Evolutionary conservation across 768 basidiomycete species (phyloP), one percentile per base, ranked within the genome.

Genomic region (Suillus weaverae): DNA sequence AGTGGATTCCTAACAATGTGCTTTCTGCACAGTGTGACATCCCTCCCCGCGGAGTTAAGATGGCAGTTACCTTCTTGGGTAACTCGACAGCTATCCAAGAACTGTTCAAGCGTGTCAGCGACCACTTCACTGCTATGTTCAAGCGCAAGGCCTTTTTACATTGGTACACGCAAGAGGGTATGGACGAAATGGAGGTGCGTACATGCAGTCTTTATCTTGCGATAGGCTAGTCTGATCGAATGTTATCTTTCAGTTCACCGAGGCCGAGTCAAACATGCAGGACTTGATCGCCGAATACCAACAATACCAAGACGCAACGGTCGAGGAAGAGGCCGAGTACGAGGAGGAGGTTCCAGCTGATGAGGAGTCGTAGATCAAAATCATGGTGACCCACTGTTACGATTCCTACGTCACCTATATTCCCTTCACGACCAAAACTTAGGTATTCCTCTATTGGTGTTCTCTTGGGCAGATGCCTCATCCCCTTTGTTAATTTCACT

Each of bases 1-100:
- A 99, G 80, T 99, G 97, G 97, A 99, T 99, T 70, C 97, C 97
- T 72, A 97, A 97, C 89, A 99, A 99, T 73, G 93, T 99, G 66
- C 88, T 95, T 72, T 95, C 95, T 44, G 95, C 97, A 67, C 95
- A 98, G 80, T 99, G 97, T 84, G 95, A 97, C 81, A 97, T 99
- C 72, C 87, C 97, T 72, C 96, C 97, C 60, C 89, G 94, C 66
- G 95, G 95, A 43, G 84, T 94, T 71, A 96, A 95, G 87, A 96
- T 96, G 95, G 91, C 94, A 14, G 95, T 94, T 63, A 98, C 96
- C 33, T 99, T 98, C 85, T 85, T 98, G 76, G 95, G 96, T 72
- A 98, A 98, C 85, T 95, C 93, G 48, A 98, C 96, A 41, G 91
- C 93, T 65, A 97, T 98, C 77, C 96, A 97, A 79, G 95, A 97